phyloP scores from a whole-genome alignment of 2,329 filamentous ascomycete genomes.

The Elsinoe perseae region DNA sequence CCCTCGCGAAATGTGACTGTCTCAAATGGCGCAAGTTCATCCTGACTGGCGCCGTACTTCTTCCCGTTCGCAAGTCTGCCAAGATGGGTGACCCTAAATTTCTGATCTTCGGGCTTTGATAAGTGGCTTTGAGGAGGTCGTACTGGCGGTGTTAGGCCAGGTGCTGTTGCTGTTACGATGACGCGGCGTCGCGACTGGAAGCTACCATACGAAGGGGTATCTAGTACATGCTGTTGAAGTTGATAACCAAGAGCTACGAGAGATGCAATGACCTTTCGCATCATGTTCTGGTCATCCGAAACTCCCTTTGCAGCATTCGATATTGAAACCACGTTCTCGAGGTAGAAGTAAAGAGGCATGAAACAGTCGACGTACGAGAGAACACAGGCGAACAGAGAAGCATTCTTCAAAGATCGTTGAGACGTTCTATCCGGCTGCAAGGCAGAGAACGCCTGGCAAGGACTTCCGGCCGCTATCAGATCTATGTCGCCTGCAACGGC shows the following conservation, averaged over 20 bases:
- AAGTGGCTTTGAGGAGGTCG: conserved; percentile 56
- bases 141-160: conserved; percentile 51
- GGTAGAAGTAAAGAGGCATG: conserved; percentile 62
- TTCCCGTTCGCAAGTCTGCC: conserved; percentile 55
- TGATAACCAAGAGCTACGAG: conserved; percentile 74
- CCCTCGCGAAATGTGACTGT: conserved; percentile 49
- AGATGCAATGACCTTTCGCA: conserved; percentile 64
- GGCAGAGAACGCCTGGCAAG: conserved; percentile 67
- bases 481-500: conserved; percentile 57
- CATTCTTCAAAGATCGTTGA: conserved; percentile 55
- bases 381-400: conserved; percentile 69
- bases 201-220: conserved; percentile 62
- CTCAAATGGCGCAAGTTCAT: conserved; percentile 52
- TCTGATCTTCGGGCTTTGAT: conserved; percentile 28
- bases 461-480: conserved; percentile 64
- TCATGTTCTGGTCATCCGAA: conserved; percentile 51
- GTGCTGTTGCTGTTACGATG: conserved; percentile 64
- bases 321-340: conserved; percentile 71
- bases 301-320: conserved; percentile 34
- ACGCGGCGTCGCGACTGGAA: conserved; percentile 59
- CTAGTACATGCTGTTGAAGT: conserved; percentile 57
- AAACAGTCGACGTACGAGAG: conserved; percentile 68
- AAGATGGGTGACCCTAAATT: conserved; percentile 33
- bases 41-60: conserved; percentile 48
- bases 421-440: conserved; percentile 54